Conservation (phyloP, 78 protist genomes). For the Creolimax fragrantissima region DNA sequence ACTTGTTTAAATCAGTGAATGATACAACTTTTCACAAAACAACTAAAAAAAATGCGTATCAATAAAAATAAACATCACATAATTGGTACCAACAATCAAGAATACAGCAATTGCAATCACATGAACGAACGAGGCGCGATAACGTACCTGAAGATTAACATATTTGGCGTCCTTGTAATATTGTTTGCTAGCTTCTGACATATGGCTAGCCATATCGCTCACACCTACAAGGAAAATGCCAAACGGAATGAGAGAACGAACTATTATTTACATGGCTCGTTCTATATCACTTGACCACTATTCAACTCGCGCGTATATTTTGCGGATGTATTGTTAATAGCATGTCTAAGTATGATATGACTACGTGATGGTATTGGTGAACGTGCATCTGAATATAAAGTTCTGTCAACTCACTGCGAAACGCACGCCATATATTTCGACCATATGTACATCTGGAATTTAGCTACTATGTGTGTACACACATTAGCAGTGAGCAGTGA, state of each 20-base stretch:
- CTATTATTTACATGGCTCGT: not conserved
- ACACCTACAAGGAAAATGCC: not conserved
- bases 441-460: too few relatives aligned
- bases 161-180: conserved; percentile 16
- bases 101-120: not conserved
- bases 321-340: too few relatives aligned
- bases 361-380: not conserved
- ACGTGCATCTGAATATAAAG: too few relatives aligned
- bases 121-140: not conserved
- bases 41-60: not conserved
- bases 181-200: not conserved
- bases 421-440: too few relatives aligned
- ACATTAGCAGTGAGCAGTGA: too few relatives aligned
- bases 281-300: not conserved
- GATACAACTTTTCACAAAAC: not conserved
- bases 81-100: not conserved
- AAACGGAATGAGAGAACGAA: too few relatives aligned
- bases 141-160: conserved; percentile 1
- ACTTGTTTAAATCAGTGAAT: not conserved
- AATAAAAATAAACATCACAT: not conserved
- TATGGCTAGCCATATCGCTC: not conserved
- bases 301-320: not conserved
- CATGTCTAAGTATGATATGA: not conserved
- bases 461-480: too few relatives aligned
- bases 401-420: too few relatives aligned